Evolutionary conservation across 345 rosid species (phyloP).

Genomic region (Viola odorata): DNA sequence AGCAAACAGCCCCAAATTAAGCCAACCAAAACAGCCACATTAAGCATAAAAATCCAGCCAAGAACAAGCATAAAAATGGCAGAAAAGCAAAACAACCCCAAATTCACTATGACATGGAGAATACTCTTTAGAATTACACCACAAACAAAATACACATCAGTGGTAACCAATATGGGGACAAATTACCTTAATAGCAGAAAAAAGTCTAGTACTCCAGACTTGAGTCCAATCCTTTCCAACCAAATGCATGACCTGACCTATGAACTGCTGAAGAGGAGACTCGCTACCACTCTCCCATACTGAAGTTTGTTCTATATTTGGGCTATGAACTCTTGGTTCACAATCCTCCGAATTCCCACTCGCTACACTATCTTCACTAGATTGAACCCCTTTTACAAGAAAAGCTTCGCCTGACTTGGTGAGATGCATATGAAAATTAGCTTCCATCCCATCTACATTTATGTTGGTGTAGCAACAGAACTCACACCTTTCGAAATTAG

Average conservation of each 20-base stretch:
- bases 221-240: constrained; percentile 98
- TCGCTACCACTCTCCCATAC: constrained; percentile 30
- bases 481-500: constrained; percentile 77
- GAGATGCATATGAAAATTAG: constrained; percentile 79
- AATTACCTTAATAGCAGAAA: constrained; percentile 78
- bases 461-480: constrained; percentile 86
- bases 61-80: no score
- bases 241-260: constrained; percentile 96
- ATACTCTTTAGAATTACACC: not conserved
- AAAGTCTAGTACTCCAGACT: constrained; percentile 88
- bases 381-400: constrained; percentile 65
- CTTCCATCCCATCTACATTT: constrained; percentile 72
- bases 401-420: constrained; percentile 92
- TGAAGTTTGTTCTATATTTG: constrained; percentile 28
- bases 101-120: not conserved
- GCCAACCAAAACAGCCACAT: no score
- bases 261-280: constrained; percentile 58
- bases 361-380: constrained; percentile 27
- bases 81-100: no score
- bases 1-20: no score
- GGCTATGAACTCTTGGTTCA: constrained; percentile 9
- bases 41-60: no score
- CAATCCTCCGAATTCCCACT: constrained; percentile 21
- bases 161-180: no score
- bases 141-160: not conserved